Evolutionary conservation across 1,284 basidiomycete genomes (phyloP).

Genomic region (Salmacisia buchloeana): DNA sequence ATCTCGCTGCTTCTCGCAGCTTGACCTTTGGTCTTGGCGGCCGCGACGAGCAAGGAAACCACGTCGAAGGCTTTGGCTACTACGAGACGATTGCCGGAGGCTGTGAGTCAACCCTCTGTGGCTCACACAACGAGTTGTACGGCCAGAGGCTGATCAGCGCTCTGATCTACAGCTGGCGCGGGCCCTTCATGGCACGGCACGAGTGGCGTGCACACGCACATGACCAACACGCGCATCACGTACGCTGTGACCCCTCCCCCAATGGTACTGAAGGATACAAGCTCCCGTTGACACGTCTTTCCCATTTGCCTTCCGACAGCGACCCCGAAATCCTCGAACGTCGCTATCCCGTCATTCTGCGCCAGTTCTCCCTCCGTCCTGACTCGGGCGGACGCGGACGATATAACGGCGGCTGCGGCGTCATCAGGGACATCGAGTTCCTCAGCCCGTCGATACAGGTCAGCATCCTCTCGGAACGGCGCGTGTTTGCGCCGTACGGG

Average conservation of each 20-base stretch:
- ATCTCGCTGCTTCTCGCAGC: constrained; percentile 58
- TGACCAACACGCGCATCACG: constrained; percentile 73
- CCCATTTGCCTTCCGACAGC: not conserved
- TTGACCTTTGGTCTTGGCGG: constrained; percentile 86
- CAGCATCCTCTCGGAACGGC: constrained; percentile 77
- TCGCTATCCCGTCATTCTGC: constrained; percentile 78
- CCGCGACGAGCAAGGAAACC: constrained; percentile 71
- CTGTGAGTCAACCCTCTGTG: too few species aligned
- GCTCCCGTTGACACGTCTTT: not conserved
- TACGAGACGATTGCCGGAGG: constrained; percentile 88
- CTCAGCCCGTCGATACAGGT: constrained; percentile 71
- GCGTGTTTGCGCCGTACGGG: constrained; percentile 84
- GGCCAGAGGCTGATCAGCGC: not conserved
- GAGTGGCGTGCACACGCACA: constrained; percentile 58
- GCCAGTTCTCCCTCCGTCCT: constrained; percentile 70
- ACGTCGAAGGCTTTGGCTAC: constrained; percentile 71
- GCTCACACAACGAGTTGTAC: too few species aligned
- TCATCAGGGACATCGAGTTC: constrained; percentile 80
- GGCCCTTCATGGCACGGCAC: constrained; percentile 80
- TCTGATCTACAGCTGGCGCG: constrained; percentile 60
- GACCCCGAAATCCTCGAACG: constrained; percentile 89
- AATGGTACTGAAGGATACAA: not conserved
- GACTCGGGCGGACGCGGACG: constrained; percentile 73
- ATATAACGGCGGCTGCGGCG: constrained; percentile 80
- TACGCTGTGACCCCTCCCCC: not conserved